These are phyloP conservation scores for Coemansia sp. DNA, from an alignment of 192 early-diverging fungal genomes.

Conservation along the genomic window DNA sequence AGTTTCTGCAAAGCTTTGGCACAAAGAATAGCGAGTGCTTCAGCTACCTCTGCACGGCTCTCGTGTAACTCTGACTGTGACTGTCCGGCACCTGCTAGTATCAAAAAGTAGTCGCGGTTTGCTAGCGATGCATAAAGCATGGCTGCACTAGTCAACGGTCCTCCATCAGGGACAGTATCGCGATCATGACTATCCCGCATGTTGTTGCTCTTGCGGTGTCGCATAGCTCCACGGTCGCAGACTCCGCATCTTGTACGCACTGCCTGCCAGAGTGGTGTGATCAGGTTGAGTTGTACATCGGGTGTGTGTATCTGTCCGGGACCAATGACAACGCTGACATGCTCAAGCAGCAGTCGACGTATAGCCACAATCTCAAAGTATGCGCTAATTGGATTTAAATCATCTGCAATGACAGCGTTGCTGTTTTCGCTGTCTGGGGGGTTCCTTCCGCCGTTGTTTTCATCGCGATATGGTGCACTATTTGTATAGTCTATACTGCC, in stretches of 20 bases:
- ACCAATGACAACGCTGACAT: conserved; percentile 34
- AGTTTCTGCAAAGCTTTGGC: conserved; percentile 40
- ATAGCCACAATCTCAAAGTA: conserved; percentile 32
- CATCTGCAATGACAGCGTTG: conserved; percentile 16
- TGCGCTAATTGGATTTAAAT: conserved; percentile 34
- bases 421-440: too few species aligned
- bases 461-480: not conserved
- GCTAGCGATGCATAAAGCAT: conserved; percentile 43
- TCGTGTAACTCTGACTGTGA: conserved; percentile 43
- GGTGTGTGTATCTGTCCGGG: conserved; percentile 39
- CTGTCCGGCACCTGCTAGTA: conserved; percentile 37
- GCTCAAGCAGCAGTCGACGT: conserved; percentile 33
- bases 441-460: not conserved
- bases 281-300: conserved; percentile 42
- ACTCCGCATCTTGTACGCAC: conserved; percentile 34
- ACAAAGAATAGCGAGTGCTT: conserved; percentile 36
- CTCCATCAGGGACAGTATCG: conserved; percentile 1
- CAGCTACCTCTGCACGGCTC: conserved; percentile 40
- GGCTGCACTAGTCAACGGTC: conserved; percentile 36
- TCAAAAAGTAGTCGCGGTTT: conserved; percentile 42
- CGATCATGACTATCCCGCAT: not conserved
- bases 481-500: not conserved
- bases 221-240: conserved; percentile 32
- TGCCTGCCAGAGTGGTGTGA: conserved; percentile 38
- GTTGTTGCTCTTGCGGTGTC: conserved; percentile 13